Evolutionary conservation across 2,329 filamentous ascomycete species (phyloP).

Genomic region (Aspergillus japonicus): DNA sequence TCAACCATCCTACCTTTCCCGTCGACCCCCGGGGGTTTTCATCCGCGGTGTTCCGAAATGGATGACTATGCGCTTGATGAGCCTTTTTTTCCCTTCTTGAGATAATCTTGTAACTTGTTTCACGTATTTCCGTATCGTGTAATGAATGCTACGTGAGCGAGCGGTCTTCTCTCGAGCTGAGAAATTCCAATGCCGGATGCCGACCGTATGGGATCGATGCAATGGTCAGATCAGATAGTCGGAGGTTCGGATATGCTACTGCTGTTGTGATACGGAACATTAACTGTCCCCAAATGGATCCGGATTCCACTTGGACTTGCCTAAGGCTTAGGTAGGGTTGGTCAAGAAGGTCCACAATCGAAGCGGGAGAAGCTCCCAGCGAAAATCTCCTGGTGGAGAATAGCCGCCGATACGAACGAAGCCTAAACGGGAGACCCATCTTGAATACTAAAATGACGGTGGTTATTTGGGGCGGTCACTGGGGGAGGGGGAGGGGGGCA

Average conservation of each 20-base stretch:
- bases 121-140: background rate
- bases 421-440: slow-evolving; percentile 20
- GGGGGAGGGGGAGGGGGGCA: background rate
- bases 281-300: slow-evolving; percentile 1
- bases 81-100: too few species aligned
- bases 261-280: slow-evolving; percentile 5
- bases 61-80: background rate
- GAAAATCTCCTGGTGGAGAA: slow-evolving; percentile 35
- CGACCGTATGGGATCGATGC: background rate
- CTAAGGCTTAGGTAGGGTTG: slow-evolving; percentile 9
- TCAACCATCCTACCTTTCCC: too few species aligned
- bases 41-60: slow-evolving; percentile 4
- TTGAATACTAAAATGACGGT: slow-evolving; percentile 1
- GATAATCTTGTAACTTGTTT: background rate
- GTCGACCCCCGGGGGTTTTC: background rate
- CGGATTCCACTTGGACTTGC: slow-evolving; percentile 8
- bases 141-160: background rate
- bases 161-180: background rate
- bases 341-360: slow-evolving; percentile 34
- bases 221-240: slow-evolving; percentile 14
- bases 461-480: background rate
- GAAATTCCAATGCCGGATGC: background rate
- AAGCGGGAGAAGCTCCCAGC: slow-evolving; percentile 40
- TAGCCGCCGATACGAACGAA: slow-evolving; percentile 18
- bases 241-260: background rate